A percentile compares a stretch with the other conserved stretches of the same genome.
These are phyloP conservation scores for Vickermania spadyakhi DNA, from an alignment of 208 protist species.

Conservation along the genomic window DNA sequence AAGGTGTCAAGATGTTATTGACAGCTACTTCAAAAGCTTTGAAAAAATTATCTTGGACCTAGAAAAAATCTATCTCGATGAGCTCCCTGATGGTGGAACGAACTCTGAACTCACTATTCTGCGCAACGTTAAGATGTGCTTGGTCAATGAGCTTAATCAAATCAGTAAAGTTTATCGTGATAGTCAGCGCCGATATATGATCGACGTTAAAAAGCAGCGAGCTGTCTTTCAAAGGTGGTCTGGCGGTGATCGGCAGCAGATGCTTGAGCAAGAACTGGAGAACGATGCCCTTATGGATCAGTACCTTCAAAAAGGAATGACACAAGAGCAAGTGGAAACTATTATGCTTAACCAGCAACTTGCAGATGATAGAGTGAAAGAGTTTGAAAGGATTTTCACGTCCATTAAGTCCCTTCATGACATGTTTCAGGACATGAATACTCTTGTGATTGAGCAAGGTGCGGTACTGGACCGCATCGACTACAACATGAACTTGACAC, in stretches of 20 bases:
- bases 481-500: slow-evolving; percentile 92
- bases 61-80: slow-evolving; percentile 52
- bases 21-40: slow-evolving; percentile 79
- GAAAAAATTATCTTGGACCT: slow-evolving; percentile 70
- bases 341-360: slow-evolving; percentile 88
- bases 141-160: slow-evolving; percentile 80
- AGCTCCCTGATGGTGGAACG: slow-evolving; percentile 77
- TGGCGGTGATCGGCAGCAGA: slow-evolving; percentile 69
- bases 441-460: slow-evolving; percentile 91
- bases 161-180: slow-evolving; percentile 86
- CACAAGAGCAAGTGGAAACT: slow-evolving; percentile 89
- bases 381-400: slow-evolving; percentile 89
- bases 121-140: slow-evolving; percentile 89
- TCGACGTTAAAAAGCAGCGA: slow-evolving; percentile 87
- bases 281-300: slow-evolving; percentile 84
- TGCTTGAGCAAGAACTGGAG: slow-evolving; percentile 81
- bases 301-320: slow-evolving; percentile 88
- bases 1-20: slow-evolving; percentile 59
- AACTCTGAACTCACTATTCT: slow-evolving; percentile 84
- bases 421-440: slow-evolving; percentile 92
- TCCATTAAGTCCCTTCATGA: slow-evolving; percentile 92
- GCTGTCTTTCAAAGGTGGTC: slow-evolving; percentile 75
- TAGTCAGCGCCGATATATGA: slow-evolving; percentile 88
- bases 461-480: slow-evolving; percentile 93
- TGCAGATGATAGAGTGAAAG: slow-evolving; percentile 87